Evolutionary conservation across 108 stramenopile species (phyloP).

Genomic region (Skeletonema tropicum): DNA sequence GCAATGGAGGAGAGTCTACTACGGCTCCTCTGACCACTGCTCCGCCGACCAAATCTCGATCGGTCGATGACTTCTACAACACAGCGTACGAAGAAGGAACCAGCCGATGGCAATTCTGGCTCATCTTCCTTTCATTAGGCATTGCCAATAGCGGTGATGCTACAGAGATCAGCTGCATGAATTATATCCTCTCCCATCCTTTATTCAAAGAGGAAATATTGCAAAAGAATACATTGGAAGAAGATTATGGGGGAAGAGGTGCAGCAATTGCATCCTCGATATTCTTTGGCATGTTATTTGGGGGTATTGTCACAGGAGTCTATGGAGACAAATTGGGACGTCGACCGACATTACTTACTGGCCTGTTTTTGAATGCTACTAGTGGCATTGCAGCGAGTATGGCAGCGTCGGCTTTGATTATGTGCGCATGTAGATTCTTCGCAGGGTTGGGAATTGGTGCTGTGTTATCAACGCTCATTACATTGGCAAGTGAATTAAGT

Average conservation of each 20-base stretch:
- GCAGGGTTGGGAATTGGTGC: slow-evolving; percentile 14
- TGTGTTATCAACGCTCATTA: slow-evolving; percentile 11
- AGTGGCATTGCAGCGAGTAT: slow-evolving; percentile 7
- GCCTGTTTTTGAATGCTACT: slow-evolving; percentile 8
- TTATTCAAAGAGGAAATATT: slow-evolving; percentile 17
- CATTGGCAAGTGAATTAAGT: slow-evolving; percentile 15
- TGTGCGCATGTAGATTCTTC: slow-evolving; percentile 14
- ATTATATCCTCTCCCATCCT: slow-evolving; percentile 15
- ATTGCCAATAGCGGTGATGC: slow-evolving; percentile 15
- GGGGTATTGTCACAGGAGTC: slow-evolving; percentile 17
- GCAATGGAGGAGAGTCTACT: background rate
- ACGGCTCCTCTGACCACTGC: background rate
- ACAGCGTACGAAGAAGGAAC: slow-evolving; percentile 12
- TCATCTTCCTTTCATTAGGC: slow-evolving; percentile 12
- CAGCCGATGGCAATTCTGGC: slow-evolving; percentile 7
- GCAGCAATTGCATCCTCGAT: slow-evolving; percentile 17
- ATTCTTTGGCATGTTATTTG: slow-evolving; percentile 15
- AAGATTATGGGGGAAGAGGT: slow-evolving; percentile 13
- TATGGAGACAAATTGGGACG: slow-evolving; percentile 15
- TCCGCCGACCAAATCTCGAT: background rate
- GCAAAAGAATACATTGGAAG: background rate
- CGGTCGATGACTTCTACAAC: slow-evolving; percentile 15
- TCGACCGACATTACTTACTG: slow-evolving; percentile 9
- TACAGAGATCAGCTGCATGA: slow-evolving; percentile 17
- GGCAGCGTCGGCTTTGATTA: background rate